These are phyloP conservation scores for Lentinula raphanica DNA, from an alignment of 768 basidiomycete genomes.

Conservation along the genomic window DNA sequence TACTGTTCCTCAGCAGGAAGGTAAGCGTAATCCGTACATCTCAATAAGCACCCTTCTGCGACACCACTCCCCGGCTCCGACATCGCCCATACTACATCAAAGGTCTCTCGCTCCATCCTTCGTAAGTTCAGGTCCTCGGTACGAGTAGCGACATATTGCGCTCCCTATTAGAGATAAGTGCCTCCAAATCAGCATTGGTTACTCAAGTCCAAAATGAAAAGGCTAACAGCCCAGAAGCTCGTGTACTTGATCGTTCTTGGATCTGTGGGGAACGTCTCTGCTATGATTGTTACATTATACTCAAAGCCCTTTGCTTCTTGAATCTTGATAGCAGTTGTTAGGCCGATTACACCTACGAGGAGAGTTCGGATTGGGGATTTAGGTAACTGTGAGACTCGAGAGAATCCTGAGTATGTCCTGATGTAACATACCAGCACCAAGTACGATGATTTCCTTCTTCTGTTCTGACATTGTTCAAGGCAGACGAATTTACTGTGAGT, in stretches of 20 bases:
- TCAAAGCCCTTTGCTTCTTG: conserved; percentile 54
- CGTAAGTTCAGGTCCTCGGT: conserved; percentile 48
- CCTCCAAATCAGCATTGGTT: no score
- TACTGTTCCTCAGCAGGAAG: conserved; percentile 35
- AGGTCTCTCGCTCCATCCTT: conserved; percentile 67
- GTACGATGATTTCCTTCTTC: conserved; percentile 4
- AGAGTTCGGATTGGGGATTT: no score
- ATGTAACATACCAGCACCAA: not conserved
- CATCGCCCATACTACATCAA: conserved; percentile 69
- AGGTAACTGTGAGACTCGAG: no score
- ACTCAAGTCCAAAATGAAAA: no score
- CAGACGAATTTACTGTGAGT: not conserved
- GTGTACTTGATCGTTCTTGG: conserved; percentile 71
- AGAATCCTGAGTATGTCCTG: not conserved
- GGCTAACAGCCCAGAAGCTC: conserved; percentile 75
- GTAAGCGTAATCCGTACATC: conserved; percentile 59
- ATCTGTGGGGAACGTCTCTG: conserved; percentile 70
- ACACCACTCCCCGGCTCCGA: conserved; percentile 53
- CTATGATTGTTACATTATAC: conserved; percentile 64
- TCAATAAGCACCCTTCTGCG: conserved; percentile 55
- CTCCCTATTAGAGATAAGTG: conserved; percentile 47
- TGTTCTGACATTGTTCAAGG: not conserved
- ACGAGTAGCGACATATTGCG: conserved; percentile 67
- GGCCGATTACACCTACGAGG: conserved; percentile 44
- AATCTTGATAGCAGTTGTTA: conserved; percentile 48